Evolutionary conservation across 2,329 filamentous ascomycete species (phyloP).

Genomic region (Sordariomycetes sp.): DNA sequence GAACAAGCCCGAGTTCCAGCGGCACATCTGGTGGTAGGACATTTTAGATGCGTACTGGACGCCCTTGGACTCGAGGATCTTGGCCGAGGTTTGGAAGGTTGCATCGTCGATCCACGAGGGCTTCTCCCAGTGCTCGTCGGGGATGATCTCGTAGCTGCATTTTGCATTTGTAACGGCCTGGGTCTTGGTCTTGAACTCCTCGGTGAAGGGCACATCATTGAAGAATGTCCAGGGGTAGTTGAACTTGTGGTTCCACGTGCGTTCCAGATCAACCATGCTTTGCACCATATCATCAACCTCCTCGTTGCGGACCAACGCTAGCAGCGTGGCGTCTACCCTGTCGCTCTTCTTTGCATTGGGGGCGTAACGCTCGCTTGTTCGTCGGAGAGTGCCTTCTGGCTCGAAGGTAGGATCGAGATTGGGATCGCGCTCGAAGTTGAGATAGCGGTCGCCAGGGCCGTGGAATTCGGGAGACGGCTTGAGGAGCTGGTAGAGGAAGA

Average conservation of each 20-base stretch:
- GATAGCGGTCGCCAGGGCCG: slow-evolving; percentile 30
- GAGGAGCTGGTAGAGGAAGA: slow-evolving; percentile 70
- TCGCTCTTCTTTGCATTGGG: slow-evolving; percentile 65
- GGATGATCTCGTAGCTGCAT: slow-evolving; percentile 78
- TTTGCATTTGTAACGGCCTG: slow-evolving; percentile 79
- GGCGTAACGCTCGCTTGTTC: slow-evolving; percentile 69
- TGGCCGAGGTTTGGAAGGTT: slow-evolving; percentile 74
- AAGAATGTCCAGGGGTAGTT: slow-evolving; percentile 99
- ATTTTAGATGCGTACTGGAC: slow-evolving; percentile 86
- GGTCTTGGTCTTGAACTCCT: slow-evolving; percentile 84
- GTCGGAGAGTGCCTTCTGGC: slow-evolving; percentile 66
- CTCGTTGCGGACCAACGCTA: slow-evolving; percentile 86
- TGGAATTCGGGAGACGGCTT: slow-evolving; percentile 41
- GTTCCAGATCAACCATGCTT: slow-evolving; percentile 85
- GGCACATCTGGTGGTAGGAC: slow-evolving; percentile 98
- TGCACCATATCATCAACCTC: slow-evolving; percentile 77
- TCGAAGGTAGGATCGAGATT: slow-evolving; percentile 79
- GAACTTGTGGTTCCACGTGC: slow-evolving; percentile 97
- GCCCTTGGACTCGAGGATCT: slow-evolving; percentile 70
- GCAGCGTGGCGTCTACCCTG: slow-evolving; percentile 86
- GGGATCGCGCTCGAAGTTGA: slow-evolving; percentile 67
- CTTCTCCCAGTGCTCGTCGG: slow-evolving; percentile 89
- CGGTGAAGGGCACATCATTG: slow-evolving; percentile 88
- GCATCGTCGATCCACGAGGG: slow-evolving; percentile 89
- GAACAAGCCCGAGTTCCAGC: slow-evolving; percentile 98